Percentiles rank a stretch among this genome's conserved stretches.
These are phyloP conservation scores for Penicillium sp. DNA, from an alignment of 2,329 filamentous ascomycete species.

Conservation along the genomic window DNA sequence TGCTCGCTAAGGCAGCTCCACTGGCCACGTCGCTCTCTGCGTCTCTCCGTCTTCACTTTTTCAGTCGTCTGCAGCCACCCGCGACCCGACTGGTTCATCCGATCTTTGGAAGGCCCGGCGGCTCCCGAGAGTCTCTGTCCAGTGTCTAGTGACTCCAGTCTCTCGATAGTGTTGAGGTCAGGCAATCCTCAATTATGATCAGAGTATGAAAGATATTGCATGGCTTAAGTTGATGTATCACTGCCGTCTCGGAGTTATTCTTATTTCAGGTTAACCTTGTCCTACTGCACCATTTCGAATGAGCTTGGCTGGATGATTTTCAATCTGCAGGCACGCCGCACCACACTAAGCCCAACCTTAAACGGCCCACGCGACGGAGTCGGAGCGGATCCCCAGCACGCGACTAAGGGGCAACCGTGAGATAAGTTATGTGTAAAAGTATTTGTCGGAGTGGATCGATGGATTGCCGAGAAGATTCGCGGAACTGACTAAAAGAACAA, in stretches of 20 bases:
- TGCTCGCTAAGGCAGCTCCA: constrained; percentile 23
- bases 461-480: not conserved
- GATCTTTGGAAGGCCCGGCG: constrained; percentile 7
- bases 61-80: constrained; percentile 46
- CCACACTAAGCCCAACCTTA: constrained; percentile 27
- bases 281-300: not conserved
- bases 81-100: constrained; percentile 37
- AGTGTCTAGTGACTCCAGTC: not conserved
- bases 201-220: not conserved
- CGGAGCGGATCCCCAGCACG: constrained; percentile 4
- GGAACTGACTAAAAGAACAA: not conserved
- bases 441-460: not conserved
- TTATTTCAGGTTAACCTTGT: not conserved
- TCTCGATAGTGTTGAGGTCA: not conserved
- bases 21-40: constrained; percentile 19
- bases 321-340: constrained; percentile 19
- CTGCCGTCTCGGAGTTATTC: not conserved
- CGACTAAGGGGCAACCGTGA: not conserved
- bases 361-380: constrained; percentile 12
- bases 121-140: not conserved
- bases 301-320: constrained; percentile 12
- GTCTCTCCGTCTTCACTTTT: constrained; percentile 19
- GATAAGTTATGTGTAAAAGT: not conserved
- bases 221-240: not conserved
- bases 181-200: not conserved